Evolutionary conservation across 1,139 yeast genomes (phyloP), one percentile per base, ranked within the genome.

Genomic region (Debaryomyces subglobosus): DNA sequence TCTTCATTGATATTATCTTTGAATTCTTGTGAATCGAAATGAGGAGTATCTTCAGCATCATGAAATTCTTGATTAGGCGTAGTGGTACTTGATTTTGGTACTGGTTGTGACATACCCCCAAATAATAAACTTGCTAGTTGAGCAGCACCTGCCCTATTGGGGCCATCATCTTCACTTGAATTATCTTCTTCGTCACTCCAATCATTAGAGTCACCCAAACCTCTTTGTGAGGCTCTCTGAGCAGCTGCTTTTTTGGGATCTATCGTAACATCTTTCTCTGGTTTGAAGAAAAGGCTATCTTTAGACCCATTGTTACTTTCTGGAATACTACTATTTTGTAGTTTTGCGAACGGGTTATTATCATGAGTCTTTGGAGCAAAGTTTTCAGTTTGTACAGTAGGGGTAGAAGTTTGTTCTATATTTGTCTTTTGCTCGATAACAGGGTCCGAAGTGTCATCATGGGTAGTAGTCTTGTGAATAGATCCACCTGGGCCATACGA

Each of bases 151-250:
- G 79, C 76, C 43, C 79, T 71, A 49, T 77, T 74, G 2, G 78
- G 78, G 4, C 59, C 65, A 39, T 73, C 78, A 30, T 76, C 80
- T 23, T 79, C 85, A 20, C 69, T 69, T 1, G 69, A 71, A 55
- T 81, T 83, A 2, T 78, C 82, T 40, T 82, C 89, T 5, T 78
- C 79, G 58, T 81, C 83, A 51, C 82, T 83, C 87, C 88, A 83
- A 54, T 79, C 86, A 47, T 75, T 78, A 42, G 63, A 69, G 47
- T 68, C 80, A 1, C 67, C 63, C 43, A 77, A 61, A 3, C 90
- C 89, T 62, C 88, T 72, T 63, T 85, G 90, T 5, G 85, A 77
- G 18, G 76, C 81, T 61, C 90, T 73, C 63, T 85, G 90, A 2
- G 81, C 82, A 45, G 80, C 85, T 5, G 85, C 80, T 52, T 83